phyloP scores from a whole-genome alignment of 305 asterid species.

The Fraxinus nigra region DNA sequence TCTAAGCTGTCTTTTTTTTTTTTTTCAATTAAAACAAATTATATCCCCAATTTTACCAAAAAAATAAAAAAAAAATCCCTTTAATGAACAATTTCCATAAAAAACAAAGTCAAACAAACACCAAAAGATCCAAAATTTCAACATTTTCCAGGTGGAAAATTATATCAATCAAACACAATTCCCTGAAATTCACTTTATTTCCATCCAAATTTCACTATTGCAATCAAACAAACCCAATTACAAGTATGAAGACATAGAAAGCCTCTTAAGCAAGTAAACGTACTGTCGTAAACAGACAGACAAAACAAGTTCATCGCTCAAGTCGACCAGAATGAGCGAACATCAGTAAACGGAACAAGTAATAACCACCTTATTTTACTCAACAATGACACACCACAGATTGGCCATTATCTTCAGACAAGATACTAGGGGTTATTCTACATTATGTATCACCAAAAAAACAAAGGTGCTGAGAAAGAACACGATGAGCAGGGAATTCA shows the following conservation, averaged over 20 bases:
- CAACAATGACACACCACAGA: neutral
- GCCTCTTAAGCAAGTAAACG: neutral
- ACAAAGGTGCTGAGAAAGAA: too few species aligned
- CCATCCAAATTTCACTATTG: too few species aligned
- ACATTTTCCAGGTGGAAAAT: too few species aligned
- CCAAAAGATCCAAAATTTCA: too few species aligned
- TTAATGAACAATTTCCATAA: too few species aligned
- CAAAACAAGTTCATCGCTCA: neutral
- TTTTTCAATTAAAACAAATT: too few species aligned
- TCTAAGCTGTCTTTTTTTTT: too few species aligned
- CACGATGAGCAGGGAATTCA: slow-evolving; percentile 22
- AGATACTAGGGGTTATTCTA: neutral
- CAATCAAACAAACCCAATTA: neutral
- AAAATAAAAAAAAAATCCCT: too few species aligned
- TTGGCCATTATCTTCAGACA: neutral
- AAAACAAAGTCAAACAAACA: too few species aligned
- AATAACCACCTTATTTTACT: neutral
- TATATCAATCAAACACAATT: too few species aligned
- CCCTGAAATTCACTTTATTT: too few species aligned
- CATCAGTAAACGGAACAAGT: neutral
- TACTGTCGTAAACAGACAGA: neutral
- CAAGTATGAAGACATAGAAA: neutral
- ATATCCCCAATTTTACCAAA: too few species aligned
- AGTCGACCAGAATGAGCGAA: neutral
- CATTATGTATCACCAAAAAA: neutral